Percentiles rank a stretch among this genome's conserved stretches.
Conservation (phyloP, 2,329 filamentous ascomycete genomes). For the Mollisiaceae sp. region DNA sequence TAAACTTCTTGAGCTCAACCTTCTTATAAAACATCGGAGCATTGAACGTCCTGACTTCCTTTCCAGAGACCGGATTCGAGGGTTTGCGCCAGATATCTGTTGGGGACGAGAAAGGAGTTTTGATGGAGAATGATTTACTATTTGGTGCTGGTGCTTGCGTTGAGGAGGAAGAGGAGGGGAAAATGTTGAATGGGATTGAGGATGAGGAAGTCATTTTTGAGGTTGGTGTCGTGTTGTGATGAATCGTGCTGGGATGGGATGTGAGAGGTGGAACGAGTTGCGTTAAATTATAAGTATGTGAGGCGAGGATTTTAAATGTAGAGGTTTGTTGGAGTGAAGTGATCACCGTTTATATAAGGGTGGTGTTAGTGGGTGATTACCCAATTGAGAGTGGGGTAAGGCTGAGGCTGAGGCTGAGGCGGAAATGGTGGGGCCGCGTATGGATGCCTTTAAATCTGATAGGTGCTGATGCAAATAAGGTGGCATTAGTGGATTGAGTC, state of each 20-base stretch:
- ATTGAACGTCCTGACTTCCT: slow-evolving; percentile 58
- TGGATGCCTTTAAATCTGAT: background rate
- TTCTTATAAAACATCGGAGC: slow-evolving; percentile 44
- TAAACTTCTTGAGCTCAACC: slow-evolving; percentile 60
- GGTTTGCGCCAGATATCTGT: slow-evolving; percentile 83
- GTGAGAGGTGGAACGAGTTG: too few species aligned
- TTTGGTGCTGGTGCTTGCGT: slow-evolving; percentile 7
- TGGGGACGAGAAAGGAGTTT: slow-evolving; percentile 6
- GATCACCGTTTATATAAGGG: too few species aligned
- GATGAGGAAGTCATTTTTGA: slow-evolving; percentile 10
- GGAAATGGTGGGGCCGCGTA: background rate
- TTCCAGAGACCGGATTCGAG: slow-evolving; percentile 51
- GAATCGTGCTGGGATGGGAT: too few species aligned
- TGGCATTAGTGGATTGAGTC: background rate
- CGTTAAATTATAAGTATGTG: too few species aligned
- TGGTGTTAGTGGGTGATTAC: background rate
- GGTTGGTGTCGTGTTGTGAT: background rate
- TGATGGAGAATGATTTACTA: slow-evolving; percentile 22
- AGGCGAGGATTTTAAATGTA: too few species aligned
- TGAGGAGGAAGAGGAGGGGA: slow-evolving; percentile 8
- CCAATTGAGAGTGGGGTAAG: slow-evolving; percentile 4
- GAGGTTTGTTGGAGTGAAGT: too few species aligned
- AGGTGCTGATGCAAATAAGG: background rate
- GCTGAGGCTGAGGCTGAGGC: background rate
- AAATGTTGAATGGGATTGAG: slow-evolving; percentile 17